Conservation (phyloP, 176 grass and related monocot genomes). For the Carex littledalei region DNA sequence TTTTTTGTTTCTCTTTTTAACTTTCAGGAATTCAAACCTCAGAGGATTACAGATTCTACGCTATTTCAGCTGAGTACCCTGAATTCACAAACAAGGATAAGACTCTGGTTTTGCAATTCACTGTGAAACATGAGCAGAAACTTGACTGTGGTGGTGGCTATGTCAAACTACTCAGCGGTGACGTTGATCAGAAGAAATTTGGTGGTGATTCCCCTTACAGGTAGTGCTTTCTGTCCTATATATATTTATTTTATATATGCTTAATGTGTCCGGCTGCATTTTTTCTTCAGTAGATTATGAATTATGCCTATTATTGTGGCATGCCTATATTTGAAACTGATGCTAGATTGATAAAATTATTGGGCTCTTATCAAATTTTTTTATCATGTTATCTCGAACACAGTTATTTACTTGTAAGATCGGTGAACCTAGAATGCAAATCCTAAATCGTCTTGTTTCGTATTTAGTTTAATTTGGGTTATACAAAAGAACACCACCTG, state of each 20-base stretch:
- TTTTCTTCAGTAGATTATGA: neutral
- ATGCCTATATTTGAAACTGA: neutral
- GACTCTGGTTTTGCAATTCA: constrained; percentile 84
- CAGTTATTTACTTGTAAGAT: neutral
- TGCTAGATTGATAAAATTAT: neutral
- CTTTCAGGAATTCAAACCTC: constrained; percentile 82
- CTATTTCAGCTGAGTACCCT: constrained; percentile 70
- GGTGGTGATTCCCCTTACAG: constrained; percentile 90
- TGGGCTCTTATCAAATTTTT: neutral
- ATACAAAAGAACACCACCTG: neutral
- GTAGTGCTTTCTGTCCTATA: constrained; percentile 14
- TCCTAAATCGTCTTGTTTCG: neutral
- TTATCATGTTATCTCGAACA: neutral
- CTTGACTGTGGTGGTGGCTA: constrained; percentile 93
- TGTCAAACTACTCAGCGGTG: constrained; percentile 74
- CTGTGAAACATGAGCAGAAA: constrained; percentile 95
- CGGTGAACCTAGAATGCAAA: neutral
- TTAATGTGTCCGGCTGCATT: neutral
- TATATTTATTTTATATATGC: neutral
- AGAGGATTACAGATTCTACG: constrained; percentile 92
- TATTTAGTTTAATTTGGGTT: neutral
- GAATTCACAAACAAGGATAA: constrained; percentile 87
- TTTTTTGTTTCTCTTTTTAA: neutral
- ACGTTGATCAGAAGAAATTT: constrained; percentile 94
- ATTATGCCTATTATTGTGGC: neutral